Evolutionary conservation across 176 grass and related monocot genomes (phyloP).

Genomic region (Rhynchospora pubera): DNA sequence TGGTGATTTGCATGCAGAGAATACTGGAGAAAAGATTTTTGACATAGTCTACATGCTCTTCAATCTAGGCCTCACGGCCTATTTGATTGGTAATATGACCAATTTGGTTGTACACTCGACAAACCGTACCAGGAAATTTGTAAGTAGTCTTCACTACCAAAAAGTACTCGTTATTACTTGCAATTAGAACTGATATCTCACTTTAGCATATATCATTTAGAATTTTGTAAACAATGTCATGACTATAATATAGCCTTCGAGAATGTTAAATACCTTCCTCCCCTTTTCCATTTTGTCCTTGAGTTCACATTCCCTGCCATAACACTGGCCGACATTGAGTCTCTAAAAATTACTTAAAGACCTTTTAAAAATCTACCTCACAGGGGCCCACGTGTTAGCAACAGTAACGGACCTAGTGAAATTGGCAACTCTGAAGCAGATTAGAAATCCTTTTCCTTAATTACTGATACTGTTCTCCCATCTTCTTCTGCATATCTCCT

Average conservation of each 20-base stretch:
- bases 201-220: not conserved
- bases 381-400: too few species aligned
- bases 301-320: too few species aligned
- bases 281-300: not conserved
- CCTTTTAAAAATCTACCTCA: too few species aligned
- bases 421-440: too few species aligned
- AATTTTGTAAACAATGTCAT: not conserved
- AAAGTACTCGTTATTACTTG: not conserved
- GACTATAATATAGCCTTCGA: not conserved
- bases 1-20: slow-evolving; percentile 89
- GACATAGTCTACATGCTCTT: slow-evolving; percentile 98
- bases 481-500: too few species aligned
- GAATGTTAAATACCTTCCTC: too few species aligned
- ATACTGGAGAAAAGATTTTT: slow-evolving; percentile 87
- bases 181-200: not conserved
- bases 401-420: too few species aligned
- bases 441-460: not conserved
- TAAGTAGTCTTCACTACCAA: slow-evolving; percentile 31
- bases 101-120: slow-evolving; percentile 96
- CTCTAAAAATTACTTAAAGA: too few species aligned
- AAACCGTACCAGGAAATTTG: slow-evolving; percentile 87
- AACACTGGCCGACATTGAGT: too few species aligned
- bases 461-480: not conserved
- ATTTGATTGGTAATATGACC: slow-evolving; percentile 99
- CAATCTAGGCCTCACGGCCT: slow-evolving; percentile 93